A percentile compares a stretch with the other conserved stretches of the same genome.
phyloP scores from a whole-genome alignment of 2,329 filamentous ascomycete species.

The Paradendryphiella salina region DNA sequence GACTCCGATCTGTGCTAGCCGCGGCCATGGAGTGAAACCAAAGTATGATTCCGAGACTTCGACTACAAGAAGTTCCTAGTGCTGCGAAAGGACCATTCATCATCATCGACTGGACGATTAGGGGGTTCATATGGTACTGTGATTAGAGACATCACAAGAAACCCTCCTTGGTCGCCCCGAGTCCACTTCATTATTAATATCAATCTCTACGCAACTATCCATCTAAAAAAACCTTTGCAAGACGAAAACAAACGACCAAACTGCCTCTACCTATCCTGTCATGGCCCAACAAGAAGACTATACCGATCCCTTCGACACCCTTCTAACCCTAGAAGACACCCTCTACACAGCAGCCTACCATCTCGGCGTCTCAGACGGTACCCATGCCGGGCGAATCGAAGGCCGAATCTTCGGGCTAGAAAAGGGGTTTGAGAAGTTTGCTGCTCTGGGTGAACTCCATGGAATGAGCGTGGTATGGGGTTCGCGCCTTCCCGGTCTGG shows the following conservation, averaged over 20 bases:
- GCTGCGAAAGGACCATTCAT: too few relatives aligned
- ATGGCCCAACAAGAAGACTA: slow-evolving; percentile 44
- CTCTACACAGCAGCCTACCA: slow-evolving; percentile 85
- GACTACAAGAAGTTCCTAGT: too few relatives aligned
- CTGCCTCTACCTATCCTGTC: slow-evolving; percentile 5
- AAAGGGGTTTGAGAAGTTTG: slow-evolving; percentile 91
- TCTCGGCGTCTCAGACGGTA: slow-evolving; percentile 74
- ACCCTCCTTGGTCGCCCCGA: too few relatives aligned
- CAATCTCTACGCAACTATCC: neutral
- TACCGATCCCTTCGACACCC: slow-evolving; percentile 57
- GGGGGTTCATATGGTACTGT: neutral
- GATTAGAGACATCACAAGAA: neutral
- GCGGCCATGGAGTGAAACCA: neutral
- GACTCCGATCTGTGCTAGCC: slow-evolving; percentile 1
- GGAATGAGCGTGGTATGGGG: slow-evolving; percentile 84
- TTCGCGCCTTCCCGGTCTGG: slow-evolving; percentile 58
- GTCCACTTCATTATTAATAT: too few relatives aligned
- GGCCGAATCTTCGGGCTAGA: slow-evolving; percentile 88
- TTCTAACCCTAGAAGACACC: slow-evolving; percentile 63
- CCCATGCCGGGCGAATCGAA: slow-evolving; percentile 77
- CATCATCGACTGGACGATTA: too few relatives aligned
- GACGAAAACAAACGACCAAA: neutral
- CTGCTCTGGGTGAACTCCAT: slow-evolving; percentile 76
- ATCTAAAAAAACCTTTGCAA: neutral
- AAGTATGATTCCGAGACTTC: too few relatives aligned